A percentile compares a stretch with the other conserved stretches of the same genome.
Conservation (phyloP, 495 filamentous ascomycete genomes). For the Penicillium bialowiezense region DNA sequence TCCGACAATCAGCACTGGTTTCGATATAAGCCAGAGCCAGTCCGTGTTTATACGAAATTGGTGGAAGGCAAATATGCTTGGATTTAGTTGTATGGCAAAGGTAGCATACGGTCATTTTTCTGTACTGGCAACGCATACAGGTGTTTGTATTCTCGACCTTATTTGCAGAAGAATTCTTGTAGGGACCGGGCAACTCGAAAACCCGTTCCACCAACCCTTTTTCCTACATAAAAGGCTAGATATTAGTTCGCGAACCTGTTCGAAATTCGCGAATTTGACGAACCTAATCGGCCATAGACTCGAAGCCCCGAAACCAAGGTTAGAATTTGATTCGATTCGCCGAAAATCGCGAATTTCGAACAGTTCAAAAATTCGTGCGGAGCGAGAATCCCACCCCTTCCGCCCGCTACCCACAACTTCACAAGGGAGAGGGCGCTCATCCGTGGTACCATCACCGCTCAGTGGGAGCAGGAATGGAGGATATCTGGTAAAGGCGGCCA, state of each 20-base stretch:
- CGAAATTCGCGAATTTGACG: constrained; percentile 2
- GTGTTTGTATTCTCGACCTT: background rate
- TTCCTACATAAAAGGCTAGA: background rate
- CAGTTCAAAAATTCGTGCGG: constrained; percentile 7
- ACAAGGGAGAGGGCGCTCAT: too few species aligned
- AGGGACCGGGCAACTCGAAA: background rate
- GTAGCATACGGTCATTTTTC: background rate
- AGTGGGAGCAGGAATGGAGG: too few species aligned
- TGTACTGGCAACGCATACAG: background rate
- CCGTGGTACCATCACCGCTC: too few species aligned
- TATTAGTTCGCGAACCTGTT: constrained; percentile 1
- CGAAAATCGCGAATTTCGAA: constrained; percentile 2
- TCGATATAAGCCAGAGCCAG: background rate
- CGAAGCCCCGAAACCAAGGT: constrained; percentile 3
- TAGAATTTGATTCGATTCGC: constrained; percentile 7
- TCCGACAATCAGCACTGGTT: background rate
- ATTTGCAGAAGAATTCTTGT: background rate
- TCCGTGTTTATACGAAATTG: background rate
- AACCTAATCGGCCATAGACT: constrained; percentile 3
- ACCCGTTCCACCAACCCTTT: background rate
- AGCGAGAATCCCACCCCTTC: too few species aligned
- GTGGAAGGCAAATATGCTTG: background rate
- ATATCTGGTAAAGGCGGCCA: too few species aligned
- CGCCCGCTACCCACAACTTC: too few species aligned
- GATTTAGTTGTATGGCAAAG: background rate